A percentile compares a stretch with the other conserved stretches of the same genome.
phyloP scores from a whole-genome alignment of 345 rosid genomes.

The Populus simonii region DNA sequence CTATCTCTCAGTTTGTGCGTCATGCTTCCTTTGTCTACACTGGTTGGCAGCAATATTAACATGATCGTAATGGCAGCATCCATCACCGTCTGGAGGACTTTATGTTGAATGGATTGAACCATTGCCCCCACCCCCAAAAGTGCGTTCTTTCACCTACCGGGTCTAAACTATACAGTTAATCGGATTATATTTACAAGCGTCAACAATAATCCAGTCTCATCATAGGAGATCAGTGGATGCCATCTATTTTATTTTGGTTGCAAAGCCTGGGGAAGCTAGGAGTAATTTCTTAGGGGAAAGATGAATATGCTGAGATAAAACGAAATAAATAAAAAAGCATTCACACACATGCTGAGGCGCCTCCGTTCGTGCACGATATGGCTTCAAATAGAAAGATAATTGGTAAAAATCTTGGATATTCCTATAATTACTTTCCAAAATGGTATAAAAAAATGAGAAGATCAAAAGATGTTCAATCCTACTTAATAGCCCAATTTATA shows the following conservation, averaged over 20 bases:
- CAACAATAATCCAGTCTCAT: neutral
- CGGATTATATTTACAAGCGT: neutral
- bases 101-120: neutral
- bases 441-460: too few species aligned
- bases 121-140: neutral
- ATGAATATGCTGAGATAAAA: neutral
- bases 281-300: neutral
- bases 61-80: neutral
- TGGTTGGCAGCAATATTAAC: slow-evolving; percentile 9
- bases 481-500: neutral
- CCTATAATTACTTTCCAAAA: too few species aligned
- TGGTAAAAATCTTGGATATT: too few species aligned
- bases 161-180: too few species aligned
- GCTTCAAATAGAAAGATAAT: too few species aligned
- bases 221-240: neutral
- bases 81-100: neutral
- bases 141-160: neutral
- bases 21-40: slow-evolving; percentile 10
- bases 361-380: too few species aligned
- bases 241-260: neutral
- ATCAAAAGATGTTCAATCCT: too few species aligned
- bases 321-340: too few species aligned
- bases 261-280: neutral
- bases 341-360: too few species aligned
- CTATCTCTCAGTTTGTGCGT: accelerated